Conservation (phyloP, 805 yeast species). For the Peterozyma toletana region DNA sequence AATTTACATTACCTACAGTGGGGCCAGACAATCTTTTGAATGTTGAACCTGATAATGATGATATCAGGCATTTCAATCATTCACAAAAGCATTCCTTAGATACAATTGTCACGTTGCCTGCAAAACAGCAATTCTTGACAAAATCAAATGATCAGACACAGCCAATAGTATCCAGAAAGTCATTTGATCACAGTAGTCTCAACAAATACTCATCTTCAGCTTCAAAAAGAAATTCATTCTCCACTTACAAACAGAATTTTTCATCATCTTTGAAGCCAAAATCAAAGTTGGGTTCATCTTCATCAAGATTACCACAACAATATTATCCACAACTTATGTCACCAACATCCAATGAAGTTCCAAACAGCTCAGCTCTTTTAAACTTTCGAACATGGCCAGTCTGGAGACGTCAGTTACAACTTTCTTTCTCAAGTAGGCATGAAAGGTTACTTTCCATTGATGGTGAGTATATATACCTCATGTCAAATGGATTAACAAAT, state of each 20-base stretch:
- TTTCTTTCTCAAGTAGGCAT: slow-evolving; percentile 72
- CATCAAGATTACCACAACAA: not conserved
- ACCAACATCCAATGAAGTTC: slow-evolving; percentile 1
- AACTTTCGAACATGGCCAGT: slow-evolving; percentile 57
- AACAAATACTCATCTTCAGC: not conserved
- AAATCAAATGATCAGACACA: not conserved
- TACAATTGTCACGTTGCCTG: not conserved
- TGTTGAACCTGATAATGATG: no score
- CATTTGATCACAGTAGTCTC: not conserved
- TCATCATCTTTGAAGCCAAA: slow-evolving; percentile 4
- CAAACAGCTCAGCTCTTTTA: slow-evolving; percentile 39
- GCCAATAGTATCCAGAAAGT: not conserved
- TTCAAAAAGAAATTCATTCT: not conserved
- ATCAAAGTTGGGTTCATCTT: slow-evolving; percentile 1
- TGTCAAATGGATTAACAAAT: slow-evolving; percentile 68
- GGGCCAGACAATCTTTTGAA: not conserved
- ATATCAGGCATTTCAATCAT: no score
- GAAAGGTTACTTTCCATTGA: slow-evolving; percentile 83
- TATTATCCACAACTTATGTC: not conserved
- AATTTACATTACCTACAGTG: slow-evolving; percentile 3
- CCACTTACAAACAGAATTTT: not conserved
- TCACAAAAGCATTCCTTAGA: not conserved
- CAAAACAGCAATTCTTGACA: not conserved
- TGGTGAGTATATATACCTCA: slow-evolving; percentile 87
- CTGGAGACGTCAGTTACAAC: slow-evolving; percentile 73